Percentiles rank a stretch among this genome's conserved stretches.
Conservation (phyloP, 352 stramenopile species). For the Phytophthora quininea region DNA sequence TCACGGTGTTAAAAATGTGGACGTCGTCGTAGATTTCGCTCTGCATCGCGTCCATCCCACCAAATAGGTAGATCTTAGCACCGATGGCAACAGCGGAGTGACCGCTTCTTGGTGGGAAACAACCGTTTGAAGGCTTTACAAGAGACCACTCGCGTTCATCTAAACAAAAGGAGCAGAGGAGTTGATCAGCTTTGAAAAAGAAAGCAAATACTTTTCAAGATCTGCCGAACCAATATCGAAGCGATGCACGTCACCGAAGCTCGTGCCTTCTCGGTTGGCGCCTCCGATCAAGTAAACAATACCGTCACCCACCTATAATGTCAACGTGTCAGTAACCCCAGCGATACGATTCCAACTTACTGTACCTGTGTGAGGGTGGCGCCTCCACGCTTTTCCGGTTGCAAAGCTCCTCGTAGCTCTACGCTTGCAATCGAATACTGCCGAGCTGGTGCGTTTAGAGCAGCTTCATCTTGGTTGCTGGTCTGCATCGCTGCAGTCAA, state of each 20-base stretch:
- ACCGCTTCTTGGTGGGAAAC: slow-evolving; percentile 57
- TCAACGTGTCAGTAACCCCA: background rate
- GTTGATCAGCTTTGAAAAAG: background rate
- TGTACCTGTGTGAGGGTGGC: slow-evolving; percentile 59
- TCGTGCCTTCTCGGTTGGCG: slow-evolving; percentile 54
- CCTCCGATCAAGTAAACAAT: slow-evolving; percentile 69
- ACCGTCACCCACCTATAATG: slow-evolving; percentile 28
- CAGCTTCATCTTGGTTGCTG: slow-evolving; percentile 6
- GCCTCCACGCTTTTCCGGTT: slow-evolving; percentile 44
- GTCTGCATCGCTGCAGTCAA: too few species aligned
- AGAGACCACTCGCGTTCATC: slow-evolving; percentile 28
- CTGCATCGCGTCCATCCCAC: slow-evolving; percentile 50
- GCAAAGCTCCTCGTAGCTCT: slow-evolving; percentile 3
- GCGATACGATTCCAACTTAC: background rate
- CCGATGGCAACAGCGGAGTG: slow-evolving; percentile 64
- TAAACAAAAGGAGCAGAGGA: background rate
- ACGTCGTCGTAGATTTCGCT: slow-evolving; percentile 66
- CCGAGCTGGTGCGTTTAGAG: background rate
- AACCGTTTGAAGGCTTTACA: slow-evolving; percentile 16
- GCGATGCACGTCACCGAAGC: slow-evolving; percentile 58
- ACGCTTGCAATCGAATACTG: slow-evolving; percentile 13
- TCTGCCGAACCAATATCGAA: slow-evolving; percentile 54
- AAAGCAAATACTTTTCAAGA: background rate
- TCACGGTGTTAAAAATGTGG: slow-evolving; percentile 53
- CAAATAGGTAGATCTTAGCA: slow-evolving; percentile 56